phyloP scores from a whole-genome alignment of 176 grass and related monocot genomes.

The Aegilops bicornis region DNA sequence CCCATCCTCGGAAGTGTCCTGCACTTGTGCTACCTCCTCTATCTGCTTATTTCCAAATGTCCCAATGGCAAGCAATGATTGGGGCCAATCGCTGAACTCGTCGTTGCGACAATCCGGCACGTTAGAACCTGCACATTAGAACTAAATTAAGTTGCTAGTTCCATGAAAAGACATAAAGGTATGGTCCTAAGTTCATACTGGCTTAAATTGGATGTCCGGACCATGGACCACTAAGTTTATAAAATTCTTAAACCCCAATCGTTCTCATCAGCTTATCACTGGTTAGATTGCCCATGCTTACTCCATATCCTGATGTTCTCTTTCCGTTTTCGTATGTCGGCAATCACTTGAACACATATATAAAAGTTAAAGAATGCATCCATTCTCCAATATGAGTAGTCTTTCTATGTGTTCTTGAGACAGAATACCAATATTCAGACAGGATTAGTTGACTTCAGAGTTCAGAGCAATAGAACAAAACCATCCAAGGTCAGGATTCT shows the following conservation, averaged over 20 bases:
- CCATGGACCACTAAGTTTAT: conserved; percentile 52
- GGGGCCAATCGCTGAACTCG: conserved; percentile 70
- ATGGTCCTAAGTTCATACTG: conserved; percentile 34
- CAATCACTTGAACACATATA: conserved; percentile 2
- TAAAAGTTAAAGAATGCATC: neutral
- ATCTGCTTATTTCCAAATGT: conserved; percentile 68
- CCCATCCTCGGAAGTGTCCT: conserved; percentile 27
- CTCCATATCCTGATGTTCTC: conserved; percentile 35
- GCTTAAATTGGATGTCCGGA: neutral
- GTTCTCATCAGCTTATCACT: conserved; percentile 15
- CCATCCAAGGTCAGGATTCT: conserved; percentile 1
- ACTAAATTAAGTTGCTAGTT: conserved; percentile 29
- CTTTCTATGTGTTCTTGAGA: conserved; percentile 13
- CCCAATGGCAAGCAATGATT: conserved; percentile 70
- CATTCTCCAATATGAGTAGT: neutral
- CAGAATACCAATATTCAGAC: neutral
- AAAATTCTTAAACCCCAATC: conserved; percentile 2
- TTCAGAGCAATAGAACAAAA: neutral
- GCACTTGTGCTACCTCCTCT: conserved; percentile 26
- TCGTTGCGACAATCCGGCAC: conserved; percentile 42
- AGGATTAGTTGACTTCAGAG: neutral
- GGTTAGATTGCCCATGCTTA: conserved; percentile 28
- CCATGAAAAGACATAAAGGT: conserved; percentile 4
- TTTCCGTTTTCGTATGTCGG: neutral
- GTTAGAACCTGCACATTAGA: conserved; percentile 40